Evolutionary conservation across 805 yeast genomes (phyloP).

Genomic region (Metschnikowia lunata): DNA sequence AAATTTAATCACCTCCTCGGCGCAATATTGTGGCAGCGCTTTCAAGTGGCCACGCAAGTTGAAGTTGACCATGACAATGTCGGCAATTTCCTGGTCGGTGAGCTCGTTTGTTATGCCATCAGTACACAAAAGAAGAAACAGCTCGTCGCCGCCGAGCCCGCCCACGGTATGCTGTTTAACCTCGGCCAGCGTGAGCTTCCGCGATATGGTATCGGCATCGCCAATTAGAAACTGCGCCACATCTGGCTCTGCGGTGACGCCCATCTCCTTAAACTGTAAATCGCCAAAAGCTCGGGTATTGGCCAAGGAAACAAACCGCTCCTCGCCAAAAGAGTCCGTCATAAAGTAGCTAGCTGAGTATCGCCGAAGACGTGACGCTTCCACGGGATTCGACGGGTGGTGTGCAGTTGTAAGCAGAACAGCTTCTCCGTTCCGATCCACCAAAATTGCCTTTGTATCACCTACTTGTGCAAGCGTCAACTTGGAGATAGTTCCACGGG

Average conservation of each 20-base stretch:
- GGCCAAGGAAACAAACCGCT: constrained; percentile 75
- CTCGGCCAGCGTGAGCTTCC: constrained; percentile 36
- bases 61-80: constrained; percentile 67
- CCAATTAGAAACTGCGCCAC: constrained; percentile 67
- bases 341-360: constrained; percentile 57
- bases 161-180: constrained; percentile 33
- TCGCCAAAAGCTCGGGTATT: constrained; percentile 96
- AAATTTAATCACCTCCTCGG: constrained; percentile 78
- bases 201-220: constrained; percentile 34
- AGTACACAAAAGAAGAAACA: constrained; percentile 73
- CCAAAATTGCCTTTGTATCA: constrained; percentile 82
- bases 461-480: constrained; percentile 87
- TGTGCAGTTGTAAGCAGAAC: constrained; percentile 75
- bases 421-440: constrained; percentile 76
- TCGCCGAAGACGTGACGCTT: constrained; percentile 64
- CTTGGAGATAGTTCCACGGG: constrained; percentile 60
- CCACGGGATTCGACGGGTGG: constrained; percentile 82
- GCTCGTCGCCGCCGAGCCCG: constrained; percentile 76
- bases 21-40: constrained; percentile 83
- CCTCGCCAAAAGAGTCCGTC: constrained; percentile 93
- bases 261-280: constrained; percentile 69
- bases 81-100: constrained; percentile 89
- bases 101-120: constrained; percentile 85
- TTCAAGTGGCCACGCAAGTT: constrained; percentile 58
- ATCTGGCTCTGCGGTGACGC: constrained; percentile 92